A percentile compares a stretch with the other conserved stretches of the same genome.
Conservation (phyloP, 2,329 filamentous ascomycete species). For the Pseudopyrenochaeta lycopersici region DNA sequence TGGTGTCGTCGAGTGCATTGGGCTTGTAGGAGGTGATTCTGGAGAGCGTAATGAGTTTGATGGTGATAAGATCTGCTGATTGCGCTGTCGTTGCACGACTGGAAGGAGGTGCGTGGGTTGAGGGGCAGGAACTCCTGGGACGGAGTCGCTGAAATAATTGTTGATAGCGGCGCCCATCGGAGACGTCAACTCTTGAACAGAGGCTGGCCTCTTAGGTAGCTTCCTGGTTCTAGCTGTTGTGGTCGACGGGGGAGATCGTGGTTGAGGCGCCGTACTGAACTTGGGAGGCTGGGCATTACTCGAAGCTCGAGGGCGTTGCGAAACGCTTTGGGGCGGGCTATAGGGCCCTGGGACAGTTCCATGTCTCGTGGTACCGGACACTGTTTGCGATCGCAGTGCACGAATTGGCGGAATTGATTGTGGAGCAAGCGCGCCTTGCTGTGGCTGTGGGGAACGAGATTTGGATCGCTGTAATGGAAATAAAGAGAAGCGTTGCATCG, state of each 20-base stretch:
- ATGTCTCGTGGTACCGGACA: neutral
- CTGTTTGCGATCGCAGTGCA: neutral
- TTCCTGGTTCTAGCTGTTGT: neutral
- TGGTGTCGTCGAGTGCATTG: neutral
- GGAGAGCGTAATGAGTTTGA: slow-evolving; percentile 20
- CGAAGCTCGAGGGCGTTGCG: neutral
- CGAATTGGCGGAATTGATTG: slow-evolving; percentile 3
- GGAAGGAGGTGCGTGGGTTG: slow-evolving; percentile 6
- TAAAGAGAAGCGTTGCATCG: slow-evolving; percentile 8
- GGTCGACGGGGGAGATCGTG: slow-evolving; percentile 7
- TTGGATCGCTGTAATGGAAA: slow-evolving; percentile 9
- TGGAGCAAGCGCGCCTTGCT: neutral
- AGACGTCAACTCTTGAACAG: slow-evolving; percentile 16
- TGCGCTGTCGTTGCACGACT: slow-evolving; percentile 20
- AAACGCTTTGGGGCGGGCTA: neutral
- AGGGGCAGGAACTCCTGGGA: neutral
- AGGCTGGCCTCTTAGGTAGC: neutral
- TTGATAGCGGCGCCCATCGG: slow-evolving; percentile 25
- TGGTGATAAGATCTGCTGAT: slow-evolving; percentile 23
- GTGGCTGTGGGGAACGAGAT: slow-evolving; percentile 1
- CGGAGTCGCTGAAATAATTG: slow-evolving; percentile 14
- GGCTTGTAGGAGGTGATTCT: slow-evolving; percentile 1
- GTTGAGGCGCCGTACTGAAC: slow-evolving; percentile 8
- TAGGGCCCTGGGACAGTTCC: neutral
- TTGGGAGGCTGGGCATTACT: slow-evolving; percentile 5